Base-by-base conservation (phyloP, 176 grass and related monocot species). In the Echinochloa phyllopogon region DNA sequence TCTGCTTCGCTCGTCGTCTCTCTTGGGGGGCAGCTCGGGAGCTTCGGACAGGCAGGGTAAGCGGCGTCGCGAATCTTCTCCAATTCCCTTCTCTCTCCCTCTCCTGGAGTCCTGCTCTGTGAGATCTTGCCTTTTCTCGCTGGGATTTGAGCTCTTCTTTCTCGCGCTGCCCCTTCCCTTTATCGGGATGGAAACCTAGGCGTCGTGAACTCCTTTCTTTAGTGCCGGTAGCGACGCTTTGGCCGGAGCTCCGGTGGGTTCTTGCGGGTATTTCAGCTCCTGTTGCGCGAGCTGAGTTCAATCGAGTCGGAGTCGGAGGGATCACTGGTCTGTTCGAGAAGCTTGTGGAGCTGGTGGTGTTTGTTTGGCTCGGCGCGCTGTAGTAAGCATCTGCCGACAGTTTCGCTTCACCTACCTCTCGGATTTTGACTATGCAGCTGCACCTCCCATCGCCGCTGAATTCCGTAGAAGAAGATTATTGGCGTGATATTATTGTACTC, bases 341-440 rank as follows among this genome's bases (percentile, higher is more conserved):
- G 27, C 60, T 48, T 59, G 69, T 60, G 65, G 42, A 18, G 83
- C 33, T 57, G 14, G 47, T 79, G 82, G 82, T 17, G 25, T 39
- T 80, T 43, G 39, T 57, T 86, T 12, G 77, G 38, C 23, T 77
- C 77, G 78, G 38, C 45, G 70, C 72, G 42, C 83, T 86, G 77
- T 62, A 53, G 83, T 79, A 27, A 74, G 72, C 64, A 53, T 78
- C 89, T 21, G 43, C 74, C 74, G 89, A 84, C 89, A 83, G 74
- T 83, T 83, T 60, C 51, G 58, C 41, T 1, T 23, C 85, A 87
- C 89, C 84, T 87, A 87, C 69, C 24, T 58, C 66, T 45, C 62
- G 29, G 81, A 91, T 84, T 84, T 91, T 74, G 76, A 80, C 80
- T 79, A 69, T 80, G 37, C 84, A 91, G 81, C 89, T 63, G 75